phyloP scores from a whole-genome alignment of 192 early-diverging fungal genomes.

The Lobosporangium transversale region DNA sequence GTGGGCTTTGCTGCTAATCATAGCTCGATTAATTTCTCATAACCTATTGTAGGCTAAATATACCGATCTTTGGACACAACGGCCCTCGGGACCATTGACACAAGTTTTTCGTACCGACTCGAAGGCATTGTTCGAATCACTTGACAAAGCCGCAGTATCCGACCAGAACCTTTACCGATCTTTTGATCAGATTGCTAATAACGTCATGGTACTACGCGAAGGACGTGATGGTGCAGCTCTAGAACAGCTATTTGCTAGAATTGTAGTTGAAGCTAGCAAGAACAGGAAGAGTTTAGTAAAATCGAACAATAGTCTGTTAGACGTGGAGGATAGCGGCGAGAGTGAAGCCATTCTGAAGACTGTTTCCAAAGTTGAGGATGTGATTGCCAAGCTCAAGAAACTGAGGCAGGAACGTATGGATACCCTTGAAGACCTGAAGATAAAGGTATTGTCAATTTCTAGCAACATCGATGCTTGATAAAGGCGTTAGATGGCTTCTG shows the following conservation, averaged over 20 bases:
- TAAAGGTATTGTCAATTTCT: conserved; percentile 62
- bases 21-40: too few relatives aligned
- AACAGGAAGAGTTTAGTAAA: conserved; percentile 31
- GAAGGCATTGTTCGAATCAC: conserved; percentile 73
- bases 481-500: too few relatives aligned
- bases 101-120: conserved; percentile 82
- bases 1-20: too few relatives aligned
- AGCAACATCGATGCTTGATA: background rate
- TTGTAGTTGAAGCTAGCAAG: conserved; percentile 40
- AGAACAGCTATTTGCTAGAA: conserved; percentile 56
- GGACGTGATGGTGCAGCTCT: conserved; percentile 54
- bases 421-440: conserved; percentile 78
- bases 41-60: conserved; percentile 77
- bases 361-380: conserved; percentile 71
- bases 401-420: conserved; percentile 78
- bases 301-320: conserved; percentile 58
- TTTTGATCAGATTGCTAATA: conserved; percentile 55
- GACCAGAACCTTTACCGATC: conserved; percentile 58
- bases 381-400: conserved; percentile 68
- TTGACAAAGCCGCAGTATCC: conserved; percentile 80
- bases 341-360: conserved; percentile 57
- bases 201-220: conserved; percentile 58
- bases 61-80: conserved; percentile 85
- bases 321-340: conserved; percentile 60
- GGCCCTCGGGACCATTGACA: conserved; percentile 79